phyloP scores from a whole-genome alignment of 129 eudicot genomes.

The Escallonia rubra region DNA sequence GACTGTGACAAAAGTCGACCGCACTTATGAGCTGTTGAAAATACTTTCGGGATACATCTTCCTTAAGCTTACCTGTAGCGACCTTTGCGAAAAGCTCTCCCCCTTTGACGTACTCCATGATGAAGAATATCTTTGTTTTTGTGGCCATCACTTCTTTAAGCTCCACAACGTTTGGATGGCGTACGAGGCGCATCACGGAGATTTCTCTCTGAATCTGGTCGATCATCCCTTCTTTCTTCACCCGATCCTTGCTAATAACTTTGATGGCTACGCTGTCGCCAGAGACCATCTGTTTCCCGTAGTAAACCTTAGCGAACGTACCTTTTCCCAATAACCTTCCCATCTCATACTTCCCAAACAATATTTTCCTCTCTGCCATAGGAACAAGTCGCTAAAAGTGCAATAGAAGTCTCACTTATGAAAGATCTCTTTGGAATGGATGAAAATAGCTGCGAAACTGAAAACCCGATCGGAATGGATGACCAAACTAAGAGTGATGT shows the following conservation, averaged over 20 bases:
- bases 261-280: conserved; percentile 78
- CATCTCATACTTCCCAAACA: conserved; percentile 82
- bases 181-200: conserved; percentile 67
- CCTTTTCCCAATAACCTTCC: conserved; percentile 82
- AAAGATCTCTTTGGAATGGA: too few species aligned
- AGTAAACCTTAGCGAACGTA: conserved; percentile 80
- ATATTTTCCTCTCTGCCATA: conserved; percentile 15
- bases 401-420: too few species aligned
- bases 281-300: conserved; percentile 36
- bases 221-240: conserved; percentile 53
- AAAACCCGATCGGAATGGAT: too few species aligned
- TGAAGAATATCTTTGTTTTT: conserved; percentile 48
- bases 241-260: conserved; percentile 67
- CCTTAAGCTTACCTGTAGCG: conserved; percentile 51
- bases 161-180: conserved; percentile 79
- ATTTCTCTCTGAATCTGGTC: conserved; percentile 82
- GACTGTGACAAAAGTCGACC: conserved; percentile 77
- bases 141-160: conserved; percentile 79
- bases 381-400: too few species aligned
- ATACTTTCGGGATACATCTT: conserved; percentile 57
- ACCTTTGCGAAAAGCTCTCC: conserved; percentile 82
- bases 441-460: too few species aligned
- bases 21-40: conserved; percentile 89
- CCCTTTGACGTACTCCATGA: conserved; percentile 79
- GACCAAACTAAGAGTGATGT: too few species aligned